phyloP scores from a whole-genome alignment of 495 filamentous ascomycete species.

The Penicillium malachiteum region DNA sequence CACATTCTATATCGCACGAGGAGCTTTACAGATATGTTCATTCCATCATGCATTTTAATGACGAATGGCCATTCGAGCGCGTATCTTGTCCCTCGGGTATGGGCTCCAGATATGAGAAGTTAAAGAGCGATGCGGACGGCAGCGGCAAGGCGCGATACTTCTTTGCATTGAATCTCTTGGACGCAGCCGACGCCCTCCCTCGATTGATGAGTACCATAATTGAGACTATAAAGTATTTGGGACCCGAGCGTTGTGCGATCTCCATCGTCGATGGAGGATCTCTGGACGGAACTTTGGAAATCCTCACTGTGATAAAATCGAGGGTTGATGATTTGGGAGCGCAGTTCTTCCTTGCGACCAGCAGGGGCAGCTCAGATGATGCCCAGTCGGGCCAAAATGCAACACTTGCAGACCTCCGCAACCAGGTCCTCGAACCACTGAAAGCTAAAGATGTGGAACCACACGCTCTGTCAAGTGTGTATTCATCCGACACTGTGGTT shows the following conservation, averaged over 20 bases:
- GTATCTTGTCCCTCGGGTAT: conserved; percentile 10
- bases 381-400: conserved; percentile 33
- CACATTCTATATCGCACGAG: conserved; percentile 2
- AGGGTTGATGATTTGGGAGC: conserved; percentile 33
- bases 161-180: conserved; percentile 49
- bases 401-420: conserved; percentile 44
- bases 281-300: conserved; percentile 49
- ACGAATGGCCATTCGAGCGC: conserved; percentile 1
- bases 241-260: conserved; percentile 45
- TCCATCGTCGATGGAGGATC: conserved; percentile 53
- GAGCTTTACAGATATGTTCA: conserved; percentile 1
- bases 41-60: conserved; percentile 9
- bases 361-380: conserved; percentile 31
- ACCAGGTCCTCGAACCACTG: conserved; percentile 43
- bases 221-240: conserved; percentile 46
- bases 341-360: conserved; percentile 36
- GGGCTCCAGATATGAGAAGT: conserved; percentile 21
- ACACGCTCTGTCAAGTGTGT: conserved; percentile 4
- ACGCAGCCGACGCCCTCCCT: conserved; percentile 42
- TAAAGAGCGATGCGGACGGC: conserved; percentile 7
- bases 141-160: conserved; percentile 34
- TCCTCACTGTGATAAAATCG: conserved; percentile 32
- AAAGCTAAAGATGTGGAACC: conserved; percentile 8
- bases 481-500: conserved; percentile 35
- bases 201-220: conserved; percentile 46